Percentiles rank a stretch among this genome's conserved stretches.
Conservation (phyloP, 768 basidiomycete species). For the Boletales sp. region DNA sequence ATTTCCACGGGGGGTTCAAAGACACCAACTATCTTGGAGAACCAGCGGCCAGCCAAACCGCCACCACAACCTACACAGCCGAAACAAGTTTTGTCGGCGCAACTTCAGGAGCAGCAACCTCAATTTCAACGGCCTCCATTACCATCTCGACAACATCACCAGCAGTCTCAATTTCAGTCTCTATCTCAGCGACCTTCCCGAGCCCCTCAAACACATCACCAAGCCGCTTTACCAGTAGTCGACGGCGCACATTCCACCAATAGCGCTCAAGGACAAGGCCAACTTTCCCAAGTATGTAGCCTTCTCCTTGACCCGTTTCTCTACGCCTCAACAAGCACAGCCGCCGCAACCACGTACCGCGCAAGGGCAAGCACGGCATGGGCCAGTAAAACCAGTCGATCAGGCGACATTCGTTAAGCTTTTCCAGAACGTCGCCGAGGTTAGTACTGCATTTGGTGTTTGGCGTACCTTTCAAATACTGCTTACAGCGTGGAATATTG, state of each 20-base stretch:
- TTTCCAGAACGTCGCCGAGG: constrained; percentile 21
- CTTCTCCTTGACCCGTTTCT: neutral
- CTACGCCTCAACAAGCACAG: neutral
- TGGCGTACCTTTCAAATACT: constrained; percentile 2
- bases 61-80: constrained; percentile 1
- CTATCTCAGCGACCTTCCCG: constrained; percentile 1
- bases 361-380: constrained; percentile 11
- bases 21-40: neutral
- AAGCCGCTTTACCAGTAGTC: neutral
- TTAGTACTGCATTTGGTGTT: constrained; percentile 9
- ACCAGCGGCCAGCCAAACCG: neutral
- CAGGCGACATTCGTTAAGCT: constrained; percentile 16
- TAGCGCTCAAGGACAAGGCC: constrained; percentile 2
- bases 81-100: neutral
- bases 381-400: neutral
- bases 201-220: neutral
- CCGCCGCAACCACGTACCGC: neutral
- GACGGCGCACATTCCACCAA: neutral
- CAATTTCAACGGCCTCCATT: neutral
- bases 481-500: constrained; percentile 13
- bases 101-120: neutral
- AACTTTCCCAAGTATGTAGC: constrained; percentile 1
- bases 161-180: neutral
- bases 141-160: neutral
- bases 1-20: neutral